Conservation (phyloP, 306 rosid species). For the Crotalaria pallida region DNA sequence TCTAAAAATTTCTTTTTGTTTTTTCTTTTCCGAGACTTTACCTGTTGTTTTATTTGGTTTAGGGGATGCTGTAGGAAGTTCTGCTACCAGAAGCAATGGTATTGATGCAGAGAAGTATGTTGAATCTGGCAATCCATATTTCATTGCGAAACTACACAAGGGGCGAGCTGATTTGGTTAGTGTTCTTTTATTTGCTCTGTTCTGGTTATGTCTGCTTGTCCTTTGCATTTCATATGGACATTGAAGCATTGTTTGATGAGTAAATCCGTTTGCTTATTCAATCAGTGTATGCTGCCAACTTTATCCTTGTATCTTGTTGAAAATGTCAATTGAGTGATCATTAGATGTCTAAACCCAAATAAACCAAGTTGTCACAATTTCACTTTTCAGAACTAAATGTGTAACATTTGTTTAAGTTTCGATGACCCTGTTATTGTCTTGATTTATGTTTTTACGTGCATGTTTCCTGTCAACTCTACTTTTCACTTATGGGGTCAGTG, state of each 20-base stretch:
- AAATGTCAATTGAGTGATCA: not conserved
- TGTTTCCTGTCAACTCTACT: not conserved
- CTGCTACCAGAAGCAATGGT: not conserved
- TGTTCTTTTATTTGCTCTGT: not conserved
- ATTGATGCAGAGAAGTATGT: conserved; percentile 1
- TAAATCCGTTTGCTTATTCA: not conserved
- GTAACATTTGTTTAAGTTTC: not conserved
- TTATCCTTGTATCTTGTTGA: no score
- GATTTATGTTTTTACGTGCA: not conserved
- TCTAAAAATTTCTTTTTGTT: not conserved
- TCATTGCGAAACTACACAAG: not conserved
- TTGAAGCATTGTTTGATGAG: not conserved
- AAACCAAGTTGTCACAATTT: not conserved
- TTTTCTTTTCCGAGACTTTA: not conserved
- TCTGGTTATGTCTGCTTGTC: not conserved
- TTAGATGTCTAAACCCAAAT: not conserved
- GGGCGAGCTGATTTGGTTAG: conserved; percentile 19
- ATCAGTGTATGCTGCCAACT: not conserved
- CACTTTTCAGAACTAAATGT: not conserved
- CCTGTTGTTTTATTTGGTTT: not conserved
- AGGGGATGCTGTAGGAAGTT: not conserved
- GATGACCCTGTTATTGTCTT: not conserved
- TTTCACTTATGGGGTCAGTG: conserved; percentile 3
- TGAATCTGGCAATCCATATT: conserved; percentile 8
- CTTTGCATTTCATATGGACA: not conserved